Percentiles rank a stretch among this genome's conserved stretches.
Conservation (phyloP, 768 basidiomycete genomes). For the Russula foetens region DNA sequence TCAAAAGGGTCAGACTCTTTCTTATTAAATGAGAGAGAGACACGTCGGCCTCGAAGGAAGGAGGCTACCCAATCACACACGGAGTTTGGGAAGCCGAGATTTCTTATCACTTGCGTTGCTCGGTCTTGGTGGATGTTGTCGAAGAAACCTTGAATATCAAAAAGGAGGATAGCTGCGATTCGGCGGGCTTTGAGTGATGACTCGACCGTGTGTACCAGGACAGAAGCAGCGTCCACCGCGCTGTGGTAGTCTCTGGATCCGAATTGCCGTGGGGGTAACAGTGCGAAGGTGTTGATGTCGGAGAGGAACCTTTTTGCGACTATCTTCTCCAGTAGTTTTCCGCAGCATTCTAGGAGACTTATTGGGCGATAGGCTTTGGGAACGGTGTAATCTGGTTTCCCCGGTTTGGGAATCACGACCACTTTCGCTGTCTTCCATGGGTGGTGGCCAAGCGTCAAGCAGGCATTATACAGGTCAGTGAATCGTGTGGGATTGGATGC, state of each 20-base stretch:
- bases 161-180: slow-evolving; percentile 25
- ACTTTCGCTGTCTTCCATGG: slow-evolving; percentile 23
- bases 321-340: slow-evolving; percentile 24
- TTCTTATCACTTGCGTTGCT: too few species aligned
- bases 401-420: too few species aligned
- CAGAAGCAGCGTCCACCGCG: slow-evolving; percentile 27
- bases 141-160: slow-evolving; percentile 32
- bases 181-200: slow-evolving; percentile 25
- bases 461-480: neutral
- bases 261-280: too few species aligned
- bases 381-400: slow-evolving; percentile 27
- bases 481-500: neutral
- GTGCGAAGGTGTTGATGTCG: too few species aligned
- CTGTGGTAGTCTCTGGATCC: too few species aligned
- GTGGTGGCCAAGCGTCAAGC: slow-evolving; percentile 4
- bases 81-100: too few species aligned
- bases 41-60: neutral
- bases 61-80: neutral
- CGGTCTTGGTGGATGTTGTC: too few species aligned
- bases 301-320: too few species aligned
- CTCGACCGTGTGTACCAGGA: neutral
- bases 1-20: neutral
- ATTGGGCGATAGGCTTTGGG: slow-evolving; percentile 33
- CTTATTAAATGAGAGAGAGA: neutral
- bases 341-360: slow-evolving; percentile 27